Conservation (phyloP, 1,139 yeast genomes). For the Candida sojae region DNA sequence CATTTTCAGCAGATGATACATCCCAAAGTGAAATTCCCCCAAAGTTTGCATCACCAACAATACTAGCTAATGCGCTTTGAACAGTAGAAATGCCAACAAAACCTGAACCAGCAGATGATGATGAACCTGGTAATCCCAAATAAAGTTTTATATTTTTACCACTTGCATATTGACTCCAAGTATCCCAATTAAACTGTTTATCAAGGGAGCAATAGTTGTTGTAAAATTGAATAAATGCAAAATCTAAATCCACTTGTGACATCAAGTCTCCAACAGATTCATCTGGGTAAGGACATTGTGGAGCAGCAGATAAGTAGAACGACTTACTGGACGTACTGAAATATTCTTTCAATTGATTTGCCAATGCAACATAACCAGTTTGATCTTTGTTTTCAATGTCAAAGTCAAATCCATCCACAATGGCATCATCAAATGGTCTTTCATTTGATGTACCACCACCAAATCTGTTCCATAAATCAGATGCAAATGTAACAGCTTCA, state of each 20-base stretch:
- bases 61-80: constrained; percentile 14
- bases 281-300: constrained; percentile 90
- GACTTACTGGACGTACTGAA: constrained; percentile 51
- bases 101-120: constrained; percentile 23
- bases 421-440: constrained; percentile 70
- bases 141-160: constrained; percentile 25
- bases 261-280: constrained; percentile 70
- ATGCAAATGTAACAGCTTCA: constrained; percentile 69
- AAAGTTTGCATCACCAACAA: constrained; percentile 20
- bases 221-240: constrained; percentile 85
- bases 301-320: constrained; percentile 85
- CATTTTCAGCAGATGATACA: constrained; percentile 21
- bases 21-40: constrained; percentile 33
- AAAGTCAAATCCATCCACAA: constrained; percentile 43
- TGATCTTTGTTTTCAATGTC: constrained; percentile 41
- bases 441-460: constrained; percentile 65
- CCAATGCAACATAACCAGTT: constrained; percentile 61
- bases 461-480: constrained; percentile 73
- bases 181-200: constrained; percentile 24
- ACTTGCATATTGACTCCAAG: constrained; percentile 26
- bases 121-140: constrained; percentile 30
- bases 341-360: constrained; percentile 54
- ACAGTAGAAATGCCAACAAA: constrained; percentile 20
- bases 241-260: constrained; percentile 63
- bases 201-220: constrained; percentile 72